Percentiles rank a stretch among this genome's conserved stretches.
Evolutionary conservation across 352 stramenopile species (phyloP).

Genomic region (Pythium brachiatum): DNA sequence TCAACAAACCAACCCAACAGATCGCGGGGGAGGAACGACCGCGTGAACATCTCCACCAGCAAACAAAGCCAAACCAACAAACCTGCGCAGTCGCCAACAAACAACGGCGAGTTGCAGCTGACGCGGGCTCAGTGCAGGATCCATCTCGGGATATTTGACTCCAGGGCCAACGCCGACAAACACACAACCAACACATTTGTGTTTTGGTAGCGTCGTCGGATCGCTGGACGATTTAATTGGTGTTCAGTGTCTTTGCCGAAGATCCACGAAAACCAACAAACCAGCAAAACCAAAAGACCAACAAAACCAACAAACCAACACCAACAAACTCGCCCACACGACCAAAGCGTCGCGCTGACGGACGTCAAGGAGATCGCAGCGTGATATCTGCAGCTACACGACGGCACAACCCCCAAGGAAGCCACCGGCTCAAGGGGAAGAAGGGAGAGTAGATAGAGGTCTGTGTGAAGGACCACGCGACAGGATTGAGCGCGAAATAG

Average conservation of each 20-base stretch:
- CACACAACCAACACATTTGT: neutral
- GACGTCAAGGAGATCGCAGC: neutral
- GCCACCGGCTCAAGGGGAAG: neutral
- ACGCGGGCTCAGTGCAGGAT: neutral
- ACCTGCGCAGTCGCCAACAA: neutral
- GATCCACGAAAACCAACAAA: neutral
- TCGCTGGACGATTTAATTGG: neutral
- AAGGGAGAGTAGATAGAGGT: neutral
- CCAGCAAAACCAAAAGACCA: neutral
- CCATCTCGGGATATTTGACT: neutral
- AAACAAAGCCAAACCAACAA: neutral
- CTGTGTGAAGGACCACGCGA: neutral
- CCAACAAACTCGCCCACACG: neutral
- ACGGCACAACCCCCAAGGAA: neutral
- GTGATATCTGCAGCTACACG: neutral
- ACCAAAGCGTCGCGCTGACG: neutral
- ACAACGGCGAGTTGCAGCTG: neutral
- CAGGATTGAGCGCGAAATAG: slow-evolving; percentile 16
- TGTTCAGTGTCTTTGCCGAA: neutral
- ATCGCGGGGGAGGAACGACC: neutral
- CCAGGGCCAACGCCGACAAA: neutral
- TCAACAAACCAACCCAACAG: neutral
- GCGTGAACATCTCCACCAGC: neutral
- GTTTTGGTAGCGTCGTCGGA: neutral
- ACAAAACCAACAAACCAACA: neutral